Conservation (phyloP, 768 basidiomycete species). For the Lepiota venenata region DNA sequence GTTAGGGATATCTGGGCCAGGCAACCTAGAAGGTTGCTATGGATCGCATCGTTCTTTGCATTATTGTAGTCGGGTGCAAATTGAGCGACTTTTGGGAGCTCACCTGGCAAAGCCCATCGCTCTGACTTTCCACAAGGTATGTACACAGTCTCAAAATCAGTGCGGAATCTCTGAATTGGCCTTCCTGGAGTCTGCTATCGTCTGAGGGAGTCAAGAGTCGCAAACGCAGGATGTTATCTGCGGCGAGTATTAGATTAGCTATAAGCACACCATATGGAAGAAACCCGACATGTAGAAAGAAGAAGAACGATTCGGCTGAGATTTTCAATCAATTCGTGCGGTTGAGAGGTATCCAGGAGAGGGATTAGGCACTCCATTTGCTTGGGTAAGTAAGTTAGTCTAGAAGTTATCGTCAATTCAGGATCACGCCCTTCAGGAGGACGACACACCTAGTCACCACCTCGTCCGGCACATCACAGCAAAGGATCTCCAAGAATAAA, state of each 20-base stretch:
- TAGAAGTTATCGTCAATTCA: slow-evolving; percentile 16
- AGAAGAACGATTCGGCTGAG: slow-evolving; percentile 48
- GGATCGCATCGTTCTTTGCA: slow-evolving; percentile 18
- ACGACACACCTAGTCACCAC: slow-evolving; percentile 30
- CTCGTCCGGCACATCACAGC: slow-evolving; percentile 44
- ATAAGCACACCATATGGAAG: neutral
- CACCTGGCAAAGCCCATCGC: slow-evolving; percentile 37
- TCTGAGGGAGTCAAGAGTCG: slow-evolving; percentile 33
- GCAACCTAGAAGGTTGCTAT: slow-evolving; percentile 35
- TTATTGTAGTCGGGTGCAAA: neutral
- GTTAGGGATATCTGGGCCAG: slow-evolving; percentile 39
- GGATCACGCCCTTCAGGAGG: neutral
- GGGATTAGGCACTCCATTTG: slow-evolving; percentile 38
- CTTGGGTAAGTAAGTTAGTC: slow-evolving; percentile 36
- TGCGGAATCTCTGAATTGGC: slow-evolving; percentile 29
- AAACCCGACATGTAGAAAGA: slow-evolving; percentile 50
- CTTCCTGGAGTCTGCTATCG: neutral
- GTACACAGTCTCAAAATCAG: slow-evolving; percentile 49
- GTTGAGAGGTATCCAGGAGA: slow-evolving; percentile 50
- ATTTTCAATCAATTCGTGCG: slow-evolving; percentile 46
- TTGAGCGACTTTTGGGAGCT: slow-evolving; percentile 6
- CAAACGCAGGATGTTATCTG: slow-evolving; percentile 41
- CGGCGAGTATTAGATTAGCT: neutral
- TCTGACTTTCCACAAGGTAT: slow-evolving; percentile 40
- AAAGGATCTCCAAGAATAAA: slow-evolving; percentile 51